phyloP scores from a whole-genome alignment of 345 rosid species.

The Geranium brycei region DNA sequence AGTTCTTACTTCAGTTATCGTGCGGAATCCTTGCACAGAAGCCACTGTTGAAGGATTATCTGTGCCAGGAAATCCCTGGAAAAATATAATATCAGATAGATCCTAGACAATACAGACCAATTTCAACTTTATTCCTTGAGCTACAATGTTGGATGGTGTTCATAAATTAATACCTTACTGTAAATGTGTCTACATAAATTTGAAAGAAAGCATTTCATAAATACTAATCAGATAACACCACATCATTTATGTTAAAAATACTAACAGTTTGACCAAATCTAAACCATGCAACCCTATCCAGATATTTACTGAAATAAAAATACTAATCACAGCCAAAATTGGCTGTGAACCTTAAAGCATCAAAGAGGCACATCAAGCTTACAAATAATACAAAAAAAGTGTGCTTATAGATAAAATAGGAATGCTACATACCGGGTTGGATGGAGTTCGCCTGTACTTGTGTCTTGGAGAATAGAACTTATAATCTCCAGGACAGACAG shows the following conservation, averaged over 20 bases:
- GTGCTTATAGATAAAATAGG: constrained; percentile 54
- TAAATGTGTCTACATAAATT: not conserved
- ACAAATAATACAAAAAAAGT: constrained; percentile 5
- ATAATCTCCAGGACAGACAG: constrained; percentile 58
- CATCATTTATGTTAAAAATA: not conserved
- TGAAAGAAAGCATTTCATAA: not conserved
- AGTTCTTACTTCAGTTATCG: constrained; percentile 40
- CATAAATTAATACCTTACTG: not conserved
- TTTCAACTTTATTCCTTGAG: not conserved
- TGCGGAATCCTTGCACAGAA: constrained; percentile 49
- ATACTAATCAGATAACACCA: not conserved
- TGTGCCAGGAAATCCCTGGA: constrained; percentile 38
- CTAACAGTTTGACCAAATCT: not conserved
- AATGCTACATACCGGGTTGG: constrained; percentile 38
- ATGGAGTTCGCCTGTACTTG: constrained; percentile 50
- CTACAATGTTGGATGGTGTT: not conserved
- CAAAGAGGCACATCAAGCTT: constrained; percentile 2
- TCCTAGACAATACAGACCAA: not conserved
- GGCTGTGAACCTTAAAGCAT: not conserved
- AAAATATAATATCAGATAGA: constrained; percentile 2
- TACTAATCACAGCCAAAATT: too few species aligned
- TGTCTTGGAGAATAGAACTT: constrained; percentile 89
- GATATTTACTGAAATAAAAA: not conserved
- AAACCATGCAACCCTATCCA: not conserved
- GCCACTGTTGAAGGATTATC: constrained; percentile 43